Percentiles rank a stretch among this genome's conserved stretches.
phyloP scores from a whole-genome alignment of 2,329 filamentous ascomycete genomes.

The Aspergillus spinulosporus region DNA sequence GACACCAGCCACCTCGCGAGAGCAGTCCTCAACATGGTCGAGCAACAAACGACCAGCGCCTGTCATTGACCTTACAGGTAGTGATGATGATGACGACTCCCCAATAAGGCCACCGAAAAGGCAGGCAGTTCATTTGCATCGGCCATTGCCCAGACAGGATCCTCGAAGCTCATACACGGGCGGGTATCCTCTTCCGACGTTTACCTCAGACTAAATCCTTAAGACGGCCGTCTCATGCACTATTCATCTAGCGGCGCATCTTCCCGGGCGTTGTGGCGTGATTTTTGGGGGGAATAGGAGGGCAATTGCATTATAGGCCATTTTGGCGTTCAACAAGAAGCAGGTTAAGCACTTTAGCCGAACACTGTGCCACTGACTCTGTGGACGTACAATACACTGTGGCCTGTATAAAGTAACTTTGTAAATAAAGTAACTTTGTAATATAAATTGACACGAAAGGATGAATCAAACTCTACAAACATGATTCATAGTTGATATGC shows the following conservation, averaged over 20 bases:
- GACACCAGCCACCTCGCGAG: conserved; percentile 38
- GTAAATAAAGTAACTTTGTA: too few relatives aligned
- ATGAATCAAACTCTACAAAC: too few relatives aligned
- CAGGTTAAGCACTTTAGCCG: too few relatives aligned
- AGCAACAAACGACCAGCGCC: conserved; percentile 49
- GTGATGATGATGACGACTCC: conserved; percentile 52
- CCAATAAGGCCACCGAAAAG: conserved; percentile 40
- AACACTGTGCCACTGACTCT: too few relatives aligned
- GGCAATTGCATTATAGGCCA: conserved; percentile 9
- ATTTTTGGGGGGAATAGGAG: conserved; percentile 8
- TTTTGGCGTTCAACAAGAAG: conserved; percentile 7
- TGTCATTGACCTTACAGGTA: conserved; percentile 57
- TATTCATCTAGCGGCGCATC: conserved; percentile 20
- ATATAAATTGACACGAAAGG: too few relatives aligned
- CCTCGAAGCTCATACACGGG: conserved; percentile 24
- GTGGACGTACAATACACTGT: too few relatives aligned
- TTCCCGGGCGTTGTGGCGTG: conserved; percentile 22
- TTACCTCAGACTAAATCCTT: conserved; percentile 20
- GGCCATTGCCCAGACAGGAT: conserved; percentile 25
- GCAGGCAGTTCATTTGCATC: conserved; percentile 27
- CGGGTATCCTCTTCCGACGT: conserved; percentile 22
- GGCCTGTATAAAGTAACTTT: too few relatives aligned
- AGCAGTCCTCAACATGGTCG: conserved; percentile 43
- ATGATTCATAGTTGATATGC: too few relatives aligned
- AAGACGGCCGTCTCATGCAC: conserved; percentile 19